phyloP scores from a whole-genome alignment of 495 filamentous ascomycete genomes.

The Xylaria flabelliformis region DNA sequence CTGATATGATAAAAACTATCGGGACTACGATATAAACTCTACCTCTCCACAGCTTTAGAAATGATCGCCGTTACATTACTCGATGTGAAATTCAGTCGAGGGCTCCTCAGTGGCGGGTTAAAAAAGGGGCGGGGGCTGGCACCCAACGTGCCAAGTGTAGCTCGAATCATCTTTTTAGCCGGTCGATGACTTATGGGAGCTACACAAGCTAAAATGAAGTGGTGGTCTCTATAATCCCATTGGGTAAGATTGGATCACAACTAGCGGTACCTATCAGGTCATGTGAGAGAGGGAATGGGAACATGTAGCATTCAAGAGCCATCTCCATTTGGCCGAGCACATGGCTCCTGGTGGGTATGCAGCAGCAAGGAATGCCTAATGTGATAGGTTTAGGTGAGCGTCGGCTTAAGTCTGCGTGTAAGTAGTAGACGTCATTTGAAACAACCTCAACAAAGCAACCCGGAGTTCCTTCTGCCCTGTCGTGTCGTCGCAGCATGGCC shows the following conservation, averaged over 20 bases:
- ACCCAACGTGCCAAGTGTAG: background rate
- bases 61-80: background rate
- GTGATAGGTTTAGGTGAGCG: background rate
- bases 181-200: background rate
- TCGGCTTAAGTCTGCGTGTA: background rate
- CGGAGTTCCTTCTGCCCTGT: background rate
- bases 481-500: background rate
- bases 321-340: slow-evolving; percentile 2
- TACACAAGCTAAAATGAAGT: background rate
- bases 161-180: background rate
- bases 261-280: background rate
- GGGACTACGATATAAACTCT: background rate
- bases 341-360: background rate
- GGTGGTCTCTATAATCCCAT: background rate
- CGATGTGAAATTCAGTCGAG: background rate
- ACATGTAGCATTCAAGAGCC: background rate
- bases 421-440: background rate
- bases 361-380: background rate
- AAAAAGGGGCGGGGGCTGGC: background rate
- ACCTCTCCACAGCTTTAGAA: background rate
- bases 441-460: background rate
- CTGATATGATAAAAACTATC: too few species aligned
- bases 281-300: background rate
- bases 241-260: background rate
- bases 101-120: background rate